Percentiles rank a stretch among this genome's conserved stretches.
phyloP scores from a whole-genome alignment of 768 basidiomycete genomes.

The Leccinum boreale region DNA sequence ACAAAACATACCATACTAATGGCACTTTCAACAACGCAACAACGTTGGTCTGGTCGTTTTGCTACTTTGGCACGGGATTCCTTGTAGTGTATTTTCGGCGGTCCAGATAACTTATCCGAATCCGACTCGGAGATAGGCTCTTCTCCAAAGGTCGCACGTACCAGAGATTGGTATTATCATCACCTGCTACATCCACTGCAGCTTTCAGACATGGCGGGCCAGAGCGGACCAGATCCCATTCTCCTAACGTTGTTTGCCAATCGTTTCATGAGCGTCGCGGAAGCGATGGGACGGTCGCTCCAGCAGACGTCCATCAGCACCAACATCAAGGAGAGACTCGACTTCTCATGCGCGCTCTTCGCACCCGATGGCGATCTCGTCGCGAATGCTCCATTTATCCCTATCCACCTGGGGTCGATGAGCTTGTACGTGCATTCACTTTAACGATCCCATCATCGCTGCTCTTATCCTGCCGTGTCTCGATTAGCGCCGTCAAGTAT shows the following conservation, averaged over 20 bases:
- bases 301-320: conserved; percentile 89
- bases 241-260: conserved; percentile 90
- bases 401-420: conserved; percentile 86
- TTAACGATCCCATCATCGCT: background rate
- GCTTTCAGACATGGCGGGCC: conserved; percentile 14
- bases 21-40: no score
- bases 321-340: conserved; percentile 94
- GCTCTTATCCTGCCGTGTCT: background rate
- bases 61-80: background rate
- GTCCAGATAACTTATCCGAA: no score
- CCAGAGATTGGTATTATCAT: background rate
- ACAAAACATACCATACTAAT: no score
- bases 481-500: conserved; percentile 74
- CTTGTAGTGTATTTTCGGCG: background rate
- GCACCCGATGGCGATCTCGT: conserved; percentile 93
- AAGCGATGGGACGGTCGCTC: conserved; percentile 90
- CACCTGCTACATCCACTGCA: background rate
- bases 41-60: no score
- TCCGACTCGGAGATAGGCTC: background rate
- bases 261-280: conserved; percentile 96
- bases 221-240: conserved; percentile 70
- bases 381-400: conserved; percentile 91
- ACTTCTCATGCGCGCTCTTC: conserved; percentile 94
- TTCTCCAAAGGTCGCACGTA: background rate
- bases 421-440: conserved; percentile 64